These are phyloP conservation scores for Coniella vitis DNA, from an alignment of 2,329 filamentous ascomycete genomes.

Conservation along the genomic window DNA sequence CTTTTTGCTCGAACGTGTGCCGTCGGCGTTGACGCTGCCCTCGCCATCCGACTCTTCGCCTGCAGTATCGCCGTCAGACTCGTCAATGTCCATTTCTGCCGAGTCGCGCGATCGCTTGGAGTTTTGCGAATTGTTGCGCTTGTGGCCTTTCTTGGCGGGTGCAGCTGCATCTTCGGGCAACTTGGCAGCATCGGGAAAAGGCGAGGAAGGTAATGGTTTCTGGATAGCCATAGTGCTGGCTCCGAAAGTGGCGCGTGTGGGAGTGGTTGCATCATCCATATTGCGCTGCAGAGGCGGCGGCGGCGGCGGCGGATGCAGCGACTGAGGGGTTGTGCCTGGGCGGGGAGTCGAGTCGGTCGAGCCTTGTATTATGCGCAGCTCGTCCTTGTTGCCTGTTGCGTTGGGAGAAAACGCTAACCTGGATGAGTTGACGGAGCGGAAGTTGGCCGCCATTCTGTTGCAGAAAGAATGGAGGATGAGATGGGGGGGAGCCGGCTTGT, in stretches of 20 bases:
- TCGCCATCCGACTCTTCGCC: slow-evolving; percentile 50
- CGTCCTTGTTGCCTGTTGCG: slow-evolving; percentile 37
- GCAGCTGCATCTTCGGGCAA: slow-evolving; percentile 38
- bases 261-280: slow-evolving; percentile 49
- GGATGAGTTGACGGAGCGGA: slow-evolving; percentile 54
- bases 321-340: slow-evolving; percentile 27
- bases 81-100: slow-evolving; percentile 70
- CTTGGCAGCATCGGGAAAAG: slow-evolving; percentile 44
- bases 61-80: slow-evolving; percentile 52
- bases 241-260: slow-evolving; percentile 52
- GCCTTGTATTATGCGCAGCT: slow-evolving; percentile 41
- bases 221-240: slow-evolving; percentile 36
- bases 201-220: slow-evolving; percentile 45
- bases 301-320: slow-evolving; percentile 11
- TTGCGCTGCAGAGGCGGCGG: slow-evolving; percentile 21
- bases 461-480: no score
- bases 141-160: slow-evolving; percentile 37
- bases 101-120: slow-evolving; percentile 56
- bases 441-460: slow-evolving; percentile 47
- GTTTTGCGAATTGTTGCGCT: slow-evolving; percentile 52
- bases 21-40: slow-evolving; percentile 56
- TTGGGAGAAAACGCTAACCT: slow-evolving; percentile 31
- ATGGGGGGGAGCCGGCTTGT: background rate
- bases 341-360: slow-evolving; percentile 24
- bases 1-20: slow-evolving; percentile 75